Conservation (phyloP, 148 eudicot genomes). For the Persicaria tinctoria region DNA sequence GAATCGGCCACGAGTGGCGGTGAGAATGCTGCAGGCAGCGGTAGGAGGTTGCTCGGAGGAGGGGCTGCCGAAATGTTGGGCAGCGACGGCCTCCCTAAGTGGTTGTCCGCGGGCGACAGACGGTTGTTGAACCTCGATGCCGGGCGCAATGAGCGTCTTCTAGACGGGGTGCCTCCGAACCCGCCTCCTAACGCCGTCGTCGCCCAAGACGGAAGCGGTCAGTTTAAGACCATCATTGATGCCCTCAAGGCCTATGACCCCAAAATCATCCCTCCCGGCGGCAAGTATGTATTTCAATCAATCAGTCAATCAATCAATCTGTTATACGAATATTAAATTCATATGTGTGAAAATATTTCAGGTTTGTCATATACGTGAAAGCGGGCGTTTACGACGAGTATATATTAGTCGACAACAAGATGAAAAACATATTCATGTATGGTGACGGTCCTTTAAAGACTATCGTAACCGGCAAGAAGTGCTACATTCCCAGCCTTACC, state of each 20-base stretch:
- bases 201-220: conserved; percentile 44
- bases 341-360: not conserved
- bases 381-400: conserved; percentile 39
- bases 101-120: conserved; percentile 39
- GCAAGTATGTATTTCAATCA: not conserved
- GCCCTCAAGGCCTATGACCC: conserved; percentile 36
- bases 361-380: conserved; percentile 37
- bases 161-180: not conserved
- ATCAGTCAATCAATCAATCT: conserved; percentile 4
- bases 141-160: not conserved
- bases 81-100: conserved; percentile 32
- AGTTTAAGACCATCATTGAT: conserved; percentile 31
- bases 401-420: conserved; percentile 19
- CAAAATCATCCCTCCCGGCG: not conserved
- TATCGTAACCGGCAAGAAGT: conserved; percentile 32
- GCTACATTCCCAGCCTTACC: not conserved
- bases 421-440: conserved; percentile 34
- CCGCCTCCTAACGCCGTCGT: conserved; percentile 34
- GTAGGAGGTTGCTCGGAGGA: conserved; percentile 30
- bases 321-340: no score
- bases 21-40: not conserved
- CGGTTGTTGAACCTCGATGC: conserved; percentile 21
- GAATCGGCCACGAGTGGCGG: not conserved
- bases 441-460: conserved; percentile 49
- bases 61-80: conserved; percentile 15